Evolutionary conservation across 2,329 filamentous ascomycete species (phyloP).

Genomic region (Alternaria incomplexa): DNA sequence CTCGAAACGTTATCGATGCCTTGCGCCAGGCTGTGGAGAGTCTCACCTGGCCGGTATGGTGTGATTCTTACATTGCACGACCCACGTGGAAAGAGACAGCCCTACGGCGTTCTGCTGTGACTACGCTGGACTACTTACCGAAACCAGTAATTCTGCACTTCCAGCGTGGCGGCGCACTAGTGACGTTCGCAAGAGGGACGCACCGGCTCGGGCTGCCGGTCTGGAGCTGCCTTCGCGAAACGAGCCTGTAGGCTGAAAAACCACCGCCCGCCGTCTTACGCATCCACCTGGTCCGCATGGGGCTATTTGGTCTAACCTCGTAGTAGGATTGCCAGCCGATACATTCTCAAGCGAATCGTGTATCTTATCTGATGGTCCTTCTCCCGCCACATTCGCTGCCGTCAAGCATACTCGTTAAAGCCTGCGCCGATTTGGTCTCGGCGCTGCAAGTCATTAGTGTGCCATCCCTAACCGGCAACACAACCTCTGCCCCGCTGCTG

Average conservation of each 20-base stretch:
- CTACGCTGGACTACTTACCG: constrained; percentile 6
- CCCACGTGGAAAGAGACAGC: constrained; percentile 1
- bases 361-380: constrained; percentile 13
- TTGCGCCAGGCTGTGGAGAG: neutral
- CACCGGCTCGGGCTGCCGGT: neutral
- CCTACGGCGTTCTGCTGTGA: neutral
- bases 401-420: neutral
- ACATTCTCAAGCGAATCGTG: constrained; percentile 21
- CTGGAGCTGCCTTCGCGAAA: neutral
- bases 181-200: neutral
- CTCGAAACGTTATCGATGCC: neutral
- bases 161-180: neutral
- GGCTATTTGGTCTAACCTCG: constrained; percentile 5
- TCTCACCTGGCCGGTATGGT: neutral
- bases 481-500: constrained; percentile 23
- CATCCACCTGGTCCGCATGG: constrained; percentile 7
- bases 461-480: constrained; percentile 12
- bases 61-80: neutral
- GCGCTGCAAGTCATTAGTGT: constrained; percentile 10
- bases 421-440: neutral
- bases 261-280: neutral
- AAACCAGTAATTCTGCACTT: constrained; percentile 5
- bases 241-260: neutral
- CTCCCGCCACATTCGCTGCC: constrained; percentile 2
- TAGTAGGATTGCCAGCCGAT: constrained; percentile 14